Percentiles rank a stretch among this genome's conserved stretches.
Evolutionary conservation across 345 rosid species (phyloP).

Genomic region (Conringia planisiliqua): DNA sequence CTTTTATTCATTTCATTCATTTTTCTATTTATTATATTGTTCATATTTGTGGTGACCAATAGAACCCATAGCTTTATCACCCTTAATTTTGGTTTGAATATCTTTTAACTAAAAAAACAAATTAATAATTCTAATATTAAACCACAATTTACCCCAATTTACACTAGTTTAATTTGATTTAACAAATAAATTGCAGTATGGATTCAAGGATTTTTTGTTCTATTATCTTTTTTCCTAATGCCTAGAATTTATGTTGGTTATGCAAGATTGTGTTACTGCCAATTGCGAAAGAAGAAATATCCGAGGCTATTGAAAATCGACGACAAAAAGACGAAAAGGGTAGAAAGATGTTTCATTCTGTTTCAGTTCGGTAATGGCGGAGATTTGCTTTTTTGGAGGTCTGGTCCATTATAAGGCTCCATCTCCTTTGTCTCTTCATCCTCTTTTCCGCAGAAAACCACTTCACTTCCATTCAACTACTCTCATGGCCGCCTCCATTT

Average conservation of each 20-base stretch:
- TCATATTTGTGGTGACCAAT: too few relatives aligned
- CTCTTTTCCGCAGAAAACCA: slow-evolving; percentile 11
- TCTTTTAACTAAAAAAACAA: too few relatives aligned
- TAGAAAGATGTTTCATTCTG: neutral
- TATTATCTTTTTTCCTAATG: neutral
- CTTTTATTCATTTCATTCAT: too few relatives aligned
- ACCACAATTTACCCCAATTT: neutral
- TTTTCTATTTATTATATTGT: too few relatives aligned
- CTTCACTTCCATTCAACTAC: slow-evolving; percentile 9
- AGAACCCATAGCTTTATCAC: too few relatives aligned
- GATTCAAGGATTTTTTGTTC: neutral
- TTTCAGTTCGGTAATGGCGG: slow-evolving; percentile 56
- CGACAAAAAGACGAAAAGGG: neutral
- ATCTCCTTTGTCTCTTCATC: slow-evolving; percentile 9
- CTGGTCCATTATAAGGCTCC: slow-evolving; percentile 24
- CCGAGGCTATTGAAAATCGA: neutral
- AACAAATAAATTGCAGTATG: neutral
- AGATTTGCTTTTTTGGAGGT: slow-evolving; percentile 31
- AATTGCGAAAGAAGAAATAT: neutral
- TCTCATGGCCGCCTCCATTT: slow-evolving; percentile 33
- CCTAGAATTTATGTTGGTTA: neutral
- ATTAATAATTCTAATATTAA: too few relatives aligned
- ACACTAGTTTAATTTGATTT: neutral
- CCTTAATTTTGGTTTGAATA: too few relatives aligned
- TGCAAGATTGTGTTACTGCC: neutral